These are phyloP conservation scores for Euphrasia confusa DNA, from an alignment of 257 asterid genomes.

Conservation along the genomic window DNA sequence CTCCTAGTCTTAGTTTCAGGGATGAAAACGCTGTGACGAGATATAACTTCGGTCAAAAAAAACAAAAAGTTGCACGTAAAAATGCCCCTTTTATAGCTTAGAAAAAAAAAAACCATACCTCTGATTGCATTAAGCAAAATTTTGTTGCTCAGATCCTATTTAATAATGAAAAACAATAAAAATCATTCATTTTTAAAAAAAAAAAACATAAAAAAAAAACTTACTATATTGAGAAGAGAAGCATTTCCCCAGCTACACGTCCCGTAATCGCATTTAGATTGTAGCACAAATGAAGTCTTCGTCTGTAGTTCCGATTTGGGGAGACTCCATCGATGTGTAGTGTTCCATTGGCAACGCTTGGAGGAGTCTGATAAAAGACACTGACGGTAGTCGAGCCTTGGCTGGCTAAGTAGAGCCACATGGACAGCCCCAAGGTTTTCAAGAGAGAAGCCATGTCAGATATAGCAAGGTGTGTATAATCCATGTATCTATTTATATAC, in stretches of 20 bases:
- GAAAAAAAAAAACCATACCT: constrained; percentile 36
- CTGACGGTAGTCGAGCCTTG: constrained; percentile 23
- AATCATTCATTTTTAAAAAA: constrained; percentile 38
- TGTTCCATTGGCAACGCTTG: too few relatives aligned
- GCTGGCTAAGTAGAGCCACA: constrained; percentile 42
- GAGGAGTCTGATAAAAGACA: constrained; percentile 27
- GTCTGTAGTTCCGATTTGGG: constrained; percentile 44
- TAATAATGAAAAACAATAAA: not conserved
- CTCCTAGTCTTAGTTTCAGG: constrained; percentile 78
- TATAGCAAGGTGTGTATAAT: constrained; percentile 20
- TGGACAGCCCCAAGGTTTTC: constrained; percentile 39
- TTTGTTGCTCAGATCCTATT: constrained; percentile 69
- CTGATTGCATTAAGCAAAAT: constrained; percentile 56
- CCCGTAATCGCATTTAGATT: constrained; percentile 51
- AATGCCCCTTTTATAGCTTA: not conserved
- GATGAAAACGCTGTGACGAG: constrained; percentile 72
- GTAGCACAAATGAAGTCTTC: constrained; percentile 59
- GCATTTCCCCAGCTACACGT: constrained; percentile 59
- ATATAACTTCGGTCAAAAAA: constrained; percentile 10
- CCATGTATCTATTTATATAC: constrained; percentile 16
- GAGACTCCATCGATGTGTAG: constrained; percentile 45
- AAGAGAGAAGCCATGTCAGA: constrained; percentile 39
- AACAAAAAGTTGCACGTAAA: not conserved
- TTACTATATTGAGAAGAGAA: constrained; percentile 55
- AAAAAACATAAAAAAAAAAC: not conserved